These are phyloP conservation scores for Exophiala xenobiotica DNA, from an alignment of 2,329 filamentous ascomycete species.

Conservation along the genomic window DNA sequence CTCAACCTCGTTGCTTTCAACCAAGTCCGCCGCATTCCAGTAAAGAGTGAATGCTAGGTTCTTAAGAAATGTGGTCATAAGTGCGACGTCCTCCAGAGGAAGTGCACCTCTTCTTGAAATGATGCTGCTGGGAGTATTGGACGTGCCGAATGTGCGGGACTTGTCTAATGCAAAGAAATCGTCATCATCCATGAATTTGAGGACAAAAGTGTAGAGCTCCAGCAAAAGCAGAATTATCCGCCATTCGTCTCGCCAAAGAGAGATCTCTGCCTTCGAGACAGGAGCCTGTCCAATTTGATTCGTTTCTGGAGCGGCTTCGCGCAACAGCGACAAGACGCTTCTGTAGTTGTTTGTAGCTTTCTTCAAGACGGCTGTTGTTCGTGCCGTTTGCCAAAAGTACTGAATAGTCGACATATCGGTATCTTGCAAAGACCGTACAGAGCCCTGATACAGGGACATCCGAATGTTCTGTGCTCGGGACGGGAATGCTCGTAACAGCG, in stretches of 20 bases:
- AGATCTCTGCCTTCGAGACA: slow-evolving; percentile 35
- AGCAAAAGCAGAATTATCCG: slow-evolving; percentile 84
- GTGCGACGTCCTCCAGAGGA: slow-evolving; percentile 67
- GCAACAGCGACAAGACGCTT: slow-evolving; percentile 58
- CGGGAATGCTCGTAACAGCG: slow-evolving; percentile 82
- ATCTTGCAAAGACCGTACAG: slow-evolving; percentile 40
- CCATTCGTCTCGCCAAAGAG: slow-evolving; percentile 70
- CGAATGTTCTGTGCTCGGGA: slow-evolving; percentile 80
- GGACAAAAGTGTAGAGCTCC: slow-evolving; percentile 88
- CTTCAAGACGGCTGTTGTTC: slow-evolving; percentile 57
- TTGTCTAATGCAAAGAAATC: slow-evolving; percentile 68
- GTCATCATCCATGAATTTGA: slow-evolving; percentile 92
- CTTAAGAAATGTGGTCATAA: slow-evolving; percentile 80
- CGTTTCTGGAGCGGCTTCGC: slow-evolving; percentile 40
- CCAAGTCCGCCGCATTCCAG: slow-evolving; percentile 72
- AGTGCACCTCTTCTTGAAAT: slow-evolving; percentile 65
- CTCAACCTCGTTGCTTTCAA: slow-evolving; percentile 41
- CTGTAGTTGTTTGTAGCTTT: slow-evolving; percentile 58
- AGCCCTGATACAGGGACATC: slow-evolving; percentile 86
- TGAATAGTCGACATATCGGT: slow-evolving; percentile 65
- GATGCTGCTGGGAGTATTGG: slow-evolving; percentile 49
- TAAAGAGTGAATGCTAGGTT: slow-evolving; percentile 87
- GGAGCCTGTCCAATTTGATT: slow-evolving; percentile 38
- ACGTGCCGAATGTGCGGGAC: slow-evolving; percentile 36
- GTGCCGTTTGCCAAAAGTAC: slow-evolving; percentile 77